These are phyloP conservation scores for Ganoderma lingzhi DNA, from an alignment of 1,284 basidiomycete genomes.

Conservation along the genomic window DNA sequence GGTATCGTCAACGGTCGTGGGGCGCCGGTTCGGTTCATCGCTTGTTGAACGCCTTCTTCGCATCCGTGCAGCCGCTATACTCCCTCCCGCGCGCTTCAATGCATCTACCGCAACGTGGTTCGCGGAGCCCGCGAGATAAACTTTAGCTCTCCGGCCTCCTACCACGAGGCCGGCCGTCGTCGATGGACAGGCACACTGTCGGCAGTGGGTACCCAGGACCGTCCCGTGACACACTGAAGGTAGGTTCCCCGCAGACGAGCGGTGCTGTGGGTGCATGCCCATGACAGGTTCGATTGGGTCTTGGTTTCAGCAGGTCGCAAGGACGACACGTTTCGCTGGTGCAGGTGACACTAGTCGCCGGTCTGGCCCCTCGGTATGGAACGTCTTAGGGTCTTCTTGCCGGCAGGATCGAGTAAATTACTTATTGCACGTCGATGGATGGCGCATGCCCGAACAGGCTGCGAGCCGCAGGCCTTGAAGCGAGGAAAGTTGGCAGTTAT, in stretches of 20 bases:
- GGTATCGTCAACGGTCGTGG: neutral
- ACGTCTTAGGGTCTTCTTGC: neutral
- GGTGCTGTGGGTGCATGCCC: neutral
- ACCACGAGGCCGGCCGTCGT: conserved; percentile 7
- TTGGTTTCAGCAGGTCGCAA: neutral
- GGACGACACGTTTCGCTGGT: neutral
- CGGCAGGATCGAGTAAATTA: neutral
- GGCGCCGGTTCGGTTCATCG: neutral
- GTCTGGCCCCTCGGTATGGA: neutral
- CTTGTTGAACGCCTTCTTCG: neutral
- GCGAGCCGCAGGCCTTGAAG: neutral
- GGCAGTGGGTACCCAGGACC: neutral
- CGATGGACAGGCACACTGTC: neutral
- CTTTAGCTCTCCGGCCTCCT: conserved; percentile 17
- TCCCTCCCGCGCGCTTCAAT: neutral
- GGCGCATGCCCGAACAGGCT: neutral
- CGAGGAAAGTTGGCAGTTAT: too few relatives aligned
- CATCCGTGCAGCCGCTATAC: neutral
- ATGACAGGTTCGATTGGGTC: neutral
- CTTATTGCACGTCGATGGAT: neutral
- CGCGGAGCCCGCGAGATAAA: conserved; percentile 9
- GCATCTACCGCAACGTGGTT: neutral
- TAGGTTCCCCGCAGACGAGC: neutral
- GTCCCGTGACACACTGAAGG: neutral
- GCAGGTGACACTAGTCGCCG: neutral